Evolutionary conservation across 1,284 basidiomycete species (phyloP), one percentile per base, ranked within the genome.

Genomic region (Salmacisia buchloeana): DNA sequence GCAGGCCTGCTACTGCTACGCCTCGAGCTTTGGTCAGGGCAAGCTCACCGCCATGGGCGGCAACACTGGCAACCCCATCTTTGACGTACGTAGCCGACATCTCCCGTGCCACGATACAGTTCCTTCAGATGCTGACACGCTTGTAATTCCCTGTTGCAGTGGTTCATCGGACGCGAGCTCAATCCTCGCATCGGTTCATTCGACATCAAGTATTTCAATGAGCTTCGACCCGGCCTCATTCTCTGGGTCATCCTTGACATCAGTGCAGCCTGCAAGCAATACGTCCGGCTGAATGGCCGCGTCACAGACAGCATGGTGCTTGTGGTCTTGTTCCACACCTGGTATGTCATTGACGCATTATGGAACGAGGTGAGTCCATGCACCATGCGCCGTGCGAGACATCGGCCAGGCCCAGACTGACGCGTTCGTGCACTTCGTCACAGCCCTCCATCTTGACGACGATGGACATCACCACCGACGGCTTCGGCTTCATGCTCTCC

Each of bases 401-500:
- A n/a, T n/a, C 60, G 15, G 29, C 27, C 18, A 15, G 12, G 4
- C 25, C 18, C 15, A 52, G n/a, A 52, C 60, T 45, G 27, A 5
- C 35, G 21, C 29, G 6, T 9, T 43, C 27, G 27, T 45, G 12
- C 62, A 13, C 27, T 13, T 6, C n/a, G n/a, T n/a, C n/a, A n/a
- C 7, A 77, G 65, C 61, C 82, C 23, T 88, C 90, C 10, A 87
- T 98, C 75, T 85, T 98, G 67, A 94, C 91, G 9, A 93, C 91
- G 21, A 97, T 98, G 92, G 94, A 98, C 80, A 96, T 98, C 77
- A 94, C 89, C 7, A 92, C 91, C 31, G 96, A 99, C 74, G 94
- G 94, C 3, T 97, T 98, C 73, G 96, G 96, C 6, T 97, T 94
- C 85, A 99, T 98, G 96, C 88, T 99, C 34, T 83, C 91, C 2